Conservation (phyloP, 176 grass and related monocot species). For the Oryza brachyantha region DNA sequence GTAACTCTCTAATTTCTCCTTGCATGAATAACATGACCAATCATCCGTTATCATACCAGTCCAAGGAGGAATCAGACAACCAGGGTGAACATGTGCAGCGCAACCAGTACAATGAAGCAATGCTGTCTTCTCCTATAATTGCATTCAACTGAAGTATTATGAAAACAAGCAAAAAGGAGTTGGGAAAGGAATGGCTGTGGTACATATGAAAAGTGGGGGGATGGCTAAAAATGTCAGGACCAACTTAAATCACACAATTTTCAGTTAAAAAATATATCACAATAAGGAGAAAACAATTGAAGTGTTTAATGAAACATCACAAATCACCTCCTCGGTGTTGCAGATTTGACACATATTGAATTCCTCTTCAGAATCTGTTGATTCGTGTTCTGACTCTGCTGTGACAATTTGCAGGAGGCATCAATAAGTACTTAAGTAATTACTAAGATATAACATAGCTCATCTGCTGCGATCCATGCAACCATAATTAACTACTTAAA, state of each 20-base stretch:
- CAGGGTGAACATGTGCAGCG: slow-evolving; percentile 67
- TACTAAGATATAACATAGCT: slow-evolving; percentile 14
- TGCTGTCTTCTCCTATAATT: slow-evolving; percentile 62
- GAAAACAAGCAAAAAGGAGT: neutral
- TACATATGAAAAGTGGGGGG: neutral
- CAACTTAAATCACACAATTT: neutral
- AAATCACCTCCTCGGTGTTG: slow-evolving; percentile 79
- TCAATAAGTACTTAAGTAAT: slow-evolving; percentile 11
- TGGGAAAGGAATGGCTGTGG: neutral
- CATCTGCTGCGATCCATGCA: slow-evolving; percentile 19
- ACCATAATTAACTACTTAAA: slow-evolving; percentile 20
- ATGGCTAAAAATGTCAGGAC: neutral
- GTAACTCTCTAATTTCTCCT: slow-evolving; percentile 72
- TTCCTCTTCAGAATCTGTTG: slow-evolving; percentile 81
- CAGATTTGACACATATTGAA: slow-evolving; percentile 86
- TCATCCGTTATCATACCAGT: slow-evolving; percentile 66
- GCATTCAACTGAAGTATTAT: slow-evolving; percentile 20
- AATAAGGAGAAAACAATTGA: slow-evolving; percentile 2
- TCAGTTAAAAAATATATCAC: neutral
- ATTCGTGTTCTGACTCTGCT: slow-evolving; percentile 73
- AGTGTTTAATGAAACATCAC: slow-evolving; percentile 1
- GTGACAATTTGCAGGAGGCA: slow-evolving; percentile 25
- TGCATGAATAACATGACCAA: slow-evolving; percentile 91
- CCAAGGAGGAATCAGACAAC: slow-evolving; percentile 83
- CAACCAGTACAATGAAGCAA: slow-evolving; percentile 85